Conservation (phyloP, 1,284 basidiomycete genomes). For the Hymenochaete sp. region DNA sequence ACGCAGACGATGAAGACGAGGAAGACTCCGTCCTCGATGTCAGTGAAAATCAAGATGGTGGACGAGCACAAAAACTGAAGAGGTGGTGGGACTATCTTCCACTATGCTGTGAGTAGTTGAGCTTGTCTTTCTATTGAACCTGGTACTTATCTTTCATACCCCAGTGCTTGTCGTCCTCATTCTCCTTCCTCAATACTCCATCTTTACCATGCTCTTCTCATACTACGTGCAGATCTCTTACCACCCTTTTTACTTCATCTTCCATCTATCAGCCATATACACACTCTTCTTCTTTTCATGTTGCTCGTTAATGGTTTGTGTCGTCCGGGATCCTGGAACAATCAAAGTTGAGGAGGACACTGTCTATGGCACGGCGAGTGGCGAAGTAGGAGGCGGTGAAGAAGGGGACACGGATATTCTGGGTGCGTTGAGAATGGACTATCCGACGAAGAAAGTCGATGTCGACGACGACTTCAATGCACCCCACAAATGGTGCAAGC, state of each 20-base stretch:
- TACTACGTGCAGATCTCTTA: slow-evolving; percentile 52
- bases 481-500: slow-evolving; percentile 64
- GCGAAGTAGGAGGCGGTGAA: slow-evolving; percentile 26
- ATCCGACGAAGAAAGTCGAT: neutral
- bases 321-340: slow-evolving; percentile 66
- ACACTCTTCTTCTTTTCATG: slow-evolving; percentile 57
- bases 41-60: slow-evolving; percentile 10
- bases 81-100: slow-evolving; percentile 17
- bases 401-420: slow-evolving; percentile 44
- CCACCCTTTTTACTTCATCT: slow-evolving; percentile 36
- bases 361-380: slow-evolving; percentile 20
- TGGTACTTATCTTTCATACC: neutral
- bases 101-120: slow-evolving; percentile 10
- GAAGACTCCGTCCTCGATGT: slow-evolving; percentile 16
- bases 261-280: slow-evolving; percentile 51
- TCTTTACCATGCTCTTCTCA: slow-evolving; percentile 54
- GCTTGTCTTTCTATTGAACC: neutral
- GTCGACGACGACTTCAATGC: slow-evolving; percentile 38
- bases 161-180: slow-evolving; percentile 52
- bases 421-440: slow-evolving; percentile 45
- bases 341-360: slow-evolving; percentile 30
- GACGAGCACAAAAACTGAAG: slow-evolving; percentile 9
- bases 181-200: slow-evolving; percentile 63
- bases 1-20: slow-evolving; percentile 10
- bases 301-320: slow-evolving; percentile 62